These are phyloP conservation scores for Catenaria anguillulae DNA, from an alignment of 371 early-diverging fungal genomes.

Conservation along the genomic window DNA sequence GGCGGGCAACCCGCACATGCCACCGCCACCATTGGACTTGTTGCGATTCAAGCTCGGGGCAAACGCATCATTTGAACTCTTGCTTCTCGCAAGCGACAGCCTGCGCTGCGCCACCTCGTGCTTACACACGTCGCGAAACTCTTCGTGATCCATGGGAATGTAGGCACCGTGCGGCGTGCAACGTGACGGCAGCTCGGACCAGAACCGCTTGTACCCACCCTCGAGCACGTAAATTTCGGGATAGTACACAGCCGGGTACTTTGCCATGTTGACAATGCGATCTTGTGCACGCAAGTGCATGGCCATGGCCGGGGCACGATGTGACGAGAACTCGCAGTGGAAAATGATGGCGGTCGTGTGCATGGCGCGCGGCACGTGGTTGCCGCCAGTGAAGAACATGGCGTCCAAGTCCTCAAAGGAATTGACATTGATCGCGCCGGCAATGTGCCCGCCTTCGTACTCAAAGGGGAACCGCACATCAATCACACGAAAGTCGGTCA, in stretches of 20 bases:
- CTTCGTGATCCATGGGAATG: conserved; percentile 40
- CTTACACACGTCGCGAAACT: conserved; percentile 13
- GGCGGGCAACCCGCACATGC: too few relatives aligned
- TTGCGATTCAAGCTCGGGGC: neutral
- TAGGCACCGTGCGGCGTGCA: conserved; percentile 54
- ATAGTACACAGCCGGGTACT: conserved; percentile 61
- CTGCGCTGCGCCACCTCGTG: conserved; percentile 4
- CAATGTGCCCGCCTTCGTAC: conserved; percentile 75
- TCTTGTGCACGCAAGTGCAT: conserved; percentile 54
- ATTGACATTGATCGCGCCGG: conserved; percentile 50
- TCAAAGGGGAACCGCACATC: conserved; percentile 85
- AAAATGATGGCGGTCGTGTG: conserved; percentile 49
- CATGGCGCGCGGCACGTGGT: conserved; percentile 10
- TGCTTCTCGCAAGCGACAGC: neutral
- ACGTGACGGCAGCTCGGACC: conserved; percentile 20
- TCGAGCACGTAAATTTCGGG: conserved; percentile 81
- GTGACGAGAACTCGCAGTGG: conserved; percentile 79
- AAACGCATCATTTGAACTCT: neutral
- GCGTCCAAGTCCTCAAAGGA: conserved; percentile 27
- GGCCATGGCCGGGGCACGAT: conserved; percentile 66
- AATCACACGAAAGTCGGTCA: conserved; percentile 36
- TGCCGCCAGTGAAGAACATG: conserved; percentile 19
- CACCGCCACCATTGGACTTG: too few relatives aligned
- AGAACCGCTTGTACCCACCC: conserved; percentile 77
- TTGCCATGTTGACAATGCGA: conserved; percentile 43